Percentiles rank a stretch among this genome's conserved stretches.
Evolutionary conservation across 139 green algal species (phyloP).

Genomic region (Closterium sp.): DNA sequence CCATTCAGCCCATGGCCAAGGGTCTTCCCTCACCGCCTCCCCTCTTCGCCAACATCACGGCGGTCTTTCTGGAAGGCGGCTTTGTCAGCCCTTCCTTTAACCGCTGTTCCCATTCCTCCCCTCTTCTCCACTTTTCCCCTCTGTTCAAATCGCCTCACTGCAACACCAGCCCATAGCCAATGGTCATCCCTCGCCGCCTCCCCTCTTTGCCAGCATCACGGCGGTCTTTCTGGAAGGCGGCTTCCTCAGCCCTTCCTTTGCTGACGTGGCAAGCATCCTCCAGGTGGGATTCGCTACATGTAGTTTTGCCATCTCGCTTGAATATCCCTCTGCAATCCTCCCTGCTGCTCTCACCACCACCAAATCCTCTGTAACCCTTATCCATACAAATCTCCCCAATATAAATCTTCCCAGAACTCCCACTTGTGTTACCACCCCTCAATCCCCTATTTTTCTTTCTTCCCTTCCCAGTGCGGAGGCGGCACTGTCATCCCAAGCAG

Average conservation of each 20-base stretch:
- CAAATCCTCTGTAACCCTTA: neutral
- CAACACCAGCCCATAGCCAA: neutral
- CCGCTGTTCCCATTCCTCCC: too few relatives aligned
- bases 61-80: neutral
- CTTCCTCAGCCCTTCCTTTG: neutral
- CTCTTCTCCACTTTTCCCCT: too few relatives aligned
- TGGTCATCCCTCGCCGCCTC: too few relatives aligned
- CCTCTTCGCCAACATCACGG: neutral
- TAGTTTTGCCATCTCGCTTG: neutral
- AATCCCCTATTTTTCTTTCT: neutral
- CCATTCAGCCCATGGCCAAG: neutral
- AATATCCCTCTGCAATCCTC: neutral
- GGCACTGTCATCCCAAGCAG: neutral
- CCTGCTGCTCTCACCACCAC: neutral
- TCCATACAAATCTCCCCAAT: too few relatives aligned
- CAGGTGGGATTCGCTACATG: neutral
- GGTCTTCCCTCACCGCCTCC: neutral
- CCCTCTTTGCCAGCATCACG: neutral
- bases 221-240: neutral
- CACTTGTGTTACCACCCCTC: too few relatives aligned
- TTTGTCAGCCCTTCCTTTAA: neutral
- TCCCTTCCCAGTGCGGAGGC: neutral
- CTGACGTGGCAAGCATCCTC: neutral
- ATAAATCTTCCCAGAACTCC: too few relatives aligned
- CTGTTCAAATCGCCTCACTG: too few relatives aligned